Conservation (phyloP, 1,284 basidiomycete species). For the Cerrena zonata region DNA sequence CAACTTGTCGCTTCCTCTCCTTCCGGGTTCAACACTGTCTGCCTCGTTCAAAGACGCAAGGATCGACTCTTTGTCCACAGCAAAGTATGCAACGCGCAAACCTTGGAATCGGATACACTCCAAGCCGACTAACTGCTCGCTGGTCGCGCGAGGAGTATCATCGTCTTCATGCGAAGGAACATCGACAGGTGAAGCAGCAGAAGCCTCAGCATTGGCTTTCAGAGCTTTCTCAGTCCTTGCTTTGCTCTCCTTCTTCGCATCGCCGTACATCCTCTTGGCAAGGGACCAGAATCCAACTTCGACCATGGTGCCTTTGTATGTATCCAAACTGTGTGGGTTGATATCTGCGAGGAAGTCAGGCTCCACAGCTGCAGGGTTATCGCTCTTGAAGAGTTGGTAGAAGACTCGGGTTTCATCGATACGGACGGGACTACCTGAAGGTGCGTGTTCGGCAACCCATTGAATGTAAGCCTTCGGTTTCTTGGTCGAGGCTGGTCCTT, state of each 20-base stretch:
- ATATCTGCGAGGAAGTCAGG: slow-evolving; percentile 75
- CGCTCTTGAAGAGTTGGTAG: slow-evolving; percentile 89
- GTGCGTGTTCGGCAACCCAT: slow-evolving; percentile 87
- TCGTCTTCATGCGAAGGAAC: slow-evolving; percentile 35
- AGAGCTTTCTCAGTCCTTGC: slow-evolving; percentile 61
- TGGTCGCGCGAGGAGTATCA: slow-evolving; percentile 63
- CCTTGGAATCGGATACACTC: slow-evolving; percentile 97
- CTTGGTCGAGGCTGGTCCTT: slow-evolving; percentile 41
- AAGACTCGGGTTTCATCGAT: slow-evolving; percentile 91
- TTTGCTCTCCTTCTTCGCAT: slow-evolving; percentile 65
- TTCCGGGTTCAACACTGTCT: slow-evolving; percentile 37
- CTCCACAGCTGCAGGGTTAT: slow-evolving; percentile 73
- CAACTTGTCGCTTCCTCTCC: slow-evolving; percentile 67
- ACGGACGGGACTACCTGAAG: slow-evolving; percentile 74
- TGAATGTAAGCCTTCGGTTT: slow-evolving; percentile 97
- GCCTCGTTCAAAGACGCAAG: slow-evolving; percentile 59
- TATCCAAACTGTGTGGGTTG: slow-evolving; percentile 73
- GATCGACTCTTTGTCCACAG: slow-evolving; percentile 81
- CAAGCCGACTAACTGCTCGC: slow-evolving; percentile 81
- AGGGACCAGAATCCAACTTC: slow-evolving; percentile 89
- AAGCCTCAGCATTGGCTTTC: slow-evolving; percentile 34
- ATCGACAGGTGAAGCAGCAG: slow-evolving; percentile 11
- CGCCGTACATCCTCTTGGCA: slow-evolving; percentile 62
- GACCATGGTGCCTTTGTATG: slow-evolving; percentile 75
- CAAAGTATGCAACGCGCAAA: slow-evolving; percentile 91